phyloP scores from a whole-genome alignment of 2,329 filamentous ascomycete species.

The Penicillium freii region DNA sequence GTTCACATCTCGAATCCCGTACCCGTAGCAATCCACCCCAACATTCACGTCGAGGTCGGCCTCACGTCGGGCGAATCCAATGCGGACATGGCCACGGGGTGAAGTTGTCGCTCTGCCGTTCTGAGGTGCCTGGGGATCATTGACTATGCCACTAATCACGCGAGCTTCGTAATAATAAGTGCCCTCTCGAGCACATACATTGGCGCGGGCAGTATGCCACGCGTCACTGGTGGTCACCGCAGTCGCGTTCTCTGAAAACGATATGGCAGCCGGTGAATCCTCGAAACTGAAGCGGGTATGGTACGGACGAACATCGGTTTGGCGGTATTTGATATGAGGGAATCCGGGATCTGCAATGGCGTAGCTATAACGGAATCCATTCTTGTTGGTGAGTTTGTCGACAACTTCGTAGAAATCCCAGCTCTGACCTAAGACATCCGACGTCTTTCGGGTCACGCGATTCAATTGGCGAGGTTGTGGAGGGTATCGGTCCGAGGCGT shows the following conservation, averaged over 20 bases:
- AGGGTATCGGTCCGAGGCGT: constrained; percentile 37
- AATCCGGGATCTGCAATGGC: constrained; percentile 88
- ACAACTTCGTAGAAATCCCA: constrained; percentile 46
- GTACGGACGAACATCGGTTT: constrained; percentile 81
- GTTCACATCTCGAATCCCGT: constrained; percentile 82
- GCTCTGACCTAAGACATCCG: constrained; percentile 33
- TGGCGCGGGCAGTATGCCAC: constrained; percentile 85
- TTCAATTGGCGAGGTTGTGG: constrained; percentile 44
- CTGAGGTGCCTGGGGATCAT: constrained; percentile 23
- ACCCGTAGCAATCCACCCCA: constrained; percentile 92
- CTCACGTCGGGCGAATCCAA: constrained; percentile 48
- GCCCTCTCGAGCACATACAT: constrained; percentile 85
- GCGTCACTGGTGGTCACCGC: constrained; percentile 88
- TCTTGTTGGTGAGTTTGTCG: constrained; percentile 61
- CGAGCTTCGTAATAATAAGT: constrained; percentile 94
- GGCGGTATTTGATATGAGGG: constrained; percentile 84
- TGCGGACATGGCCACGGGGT: constrained; percentile 48
- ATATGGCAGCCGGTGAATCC: constrained; percentile 81
- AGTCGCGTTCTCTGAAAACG: constrained; percentile 71
- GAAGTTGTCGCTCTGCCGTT: constrained; percentile 25
- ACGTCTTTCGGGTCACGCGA: constrained; percentile 36
- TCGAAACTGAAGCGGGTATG: constrained; percentile 86
- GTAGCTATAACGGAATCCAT: constrained; percentile 80
- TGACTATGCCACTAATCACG: constrained; percentile 66
- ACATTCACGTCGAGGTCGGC: constrained; percentile 57